Evolutionary conservation across 495 filamentous ascomycete genomes (phyloP).

Genomic region (Penicillium pulvis): DNA sequence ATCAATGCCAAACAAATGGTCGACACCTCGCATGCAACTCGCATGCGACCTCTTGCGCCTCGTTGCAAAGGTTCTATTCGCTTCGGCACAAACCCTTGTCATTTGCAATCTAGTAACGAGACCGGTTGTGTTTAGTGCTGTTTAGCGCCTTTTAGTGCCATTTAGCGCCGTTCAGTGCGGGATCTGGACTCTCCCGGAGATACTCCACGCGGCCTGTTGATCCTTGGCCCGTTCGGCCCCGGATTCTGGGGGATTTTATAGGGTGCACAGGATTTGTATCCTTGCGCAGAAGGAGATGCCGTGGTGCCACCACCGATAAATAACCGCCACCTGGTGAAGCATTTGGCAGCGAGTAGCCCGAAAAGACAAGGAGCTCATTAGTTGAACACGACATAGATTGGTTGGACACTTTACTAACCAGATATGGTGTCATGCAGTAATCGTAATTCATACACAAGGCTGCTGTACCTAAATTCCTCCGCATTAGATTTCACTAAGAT

Average conservation of each 20-base stretch:
- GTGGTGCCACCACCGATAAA: not conserved
- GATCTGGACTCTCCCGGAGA: no score
- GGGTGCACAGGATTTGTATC: not conserved
- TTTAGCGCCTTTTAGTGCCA: not conserved
- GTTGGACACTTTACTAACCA: no score
- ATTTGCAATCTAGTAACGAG: constrained; percentile 10
- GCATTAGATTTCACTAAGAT: no score
- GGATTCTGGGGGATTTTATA: no score
- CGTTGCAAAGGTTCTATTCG: constrained; percentile 8
- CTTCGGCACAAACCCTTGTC: constrained; percentile 20
- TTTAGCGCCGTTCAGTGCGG: not conserved
- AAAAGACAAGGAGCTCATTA: no score
- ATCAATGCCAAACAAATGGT: constrained; percentile 18
- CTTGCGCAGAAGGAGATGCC: not conserved
- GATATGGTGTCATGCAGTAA: no score
- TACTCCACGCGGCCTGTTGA: no score
- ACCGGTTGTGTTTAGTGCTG: not conserved
- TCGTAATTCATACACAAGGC: no score
- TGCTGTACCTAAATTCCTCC: no score
- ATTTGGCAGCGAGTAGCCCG: not conserved
- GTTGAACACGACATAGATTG: no score
- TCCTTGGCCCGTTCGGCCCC: no score
- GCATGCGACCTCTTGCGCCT: constrained; percentile 11
- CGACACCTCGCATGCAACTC: constrained; percentile 5
- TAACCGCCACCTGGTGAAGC: not conserved